Conservation (phyloP, 2,329 filamentous ascomycete genomes). For the Xylariaceae sp. region DNA sequence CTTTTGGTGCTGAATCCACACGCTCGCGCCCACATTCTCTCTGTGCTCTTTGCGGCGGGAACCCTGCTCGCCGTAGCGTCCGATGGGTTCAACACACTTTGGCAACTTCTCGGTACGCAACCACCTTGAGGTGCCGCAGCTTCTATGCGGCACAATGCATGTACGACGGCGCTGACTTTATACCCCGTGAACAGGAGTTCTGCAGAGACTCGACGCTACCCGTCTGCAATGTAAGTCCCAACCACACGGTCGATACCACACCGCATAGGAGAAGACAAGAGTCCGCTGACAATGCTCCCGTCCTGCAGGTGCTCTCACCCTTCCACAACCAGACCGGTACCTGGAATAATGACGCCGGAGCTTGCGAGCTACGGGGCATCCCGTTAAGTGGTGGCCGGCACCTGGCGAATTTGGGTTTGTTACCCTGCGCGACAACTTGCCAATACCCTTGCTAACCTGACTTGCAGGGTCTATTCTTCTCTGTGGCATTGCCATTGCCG, state of each 20-base stretch:
- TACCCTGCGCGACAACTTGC: conserved; percentile 1
- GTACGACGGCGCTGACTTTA: conserved; percentile 11
- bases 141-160: background rate
- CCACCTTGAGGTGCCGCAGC: background rate
- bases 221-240: conserved; percentile 68
- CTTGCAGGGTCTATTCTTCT: conserved; percentile 75
- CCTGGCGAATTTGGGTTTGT: conserved; percentile 76
- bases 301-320: conserved; percentile 55
- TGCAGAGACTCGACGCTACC: conserved; percentile 78
- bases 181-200: conserved; percentile 52
- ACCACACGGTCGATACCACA: too few relatives aligned
- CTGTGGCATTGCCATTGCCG: conserved; percentile 66
- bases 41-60: conserved; percentile 10
- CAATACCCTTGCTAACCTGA: conserved; percentile 13
- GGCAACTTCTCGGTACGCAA: conserved; percentile 51
- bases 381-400: conserved; percentile 54
- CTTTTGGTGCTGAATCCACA: too few relatives aligned
- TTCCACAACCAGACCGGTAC: conserved; percentile 50
- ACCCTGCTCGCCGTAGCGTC: conserved; percentile 15
- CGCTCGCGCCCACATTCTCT: too few relatives aligned
- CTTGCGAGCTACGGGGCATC: conserved; percentile 73
- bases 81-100: conserved; percentile 55
- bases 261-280: too few relatives aligned
- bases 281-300: too few relatives aligned
- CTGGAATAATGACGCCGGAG: conserved; percentile 41